Evolutionary conservation across 2,329 filamentous ascomycete species (phyloP), one percentile per base, ranked within the genome.

Genomic region (Lecanicillium sp.): DNA sequence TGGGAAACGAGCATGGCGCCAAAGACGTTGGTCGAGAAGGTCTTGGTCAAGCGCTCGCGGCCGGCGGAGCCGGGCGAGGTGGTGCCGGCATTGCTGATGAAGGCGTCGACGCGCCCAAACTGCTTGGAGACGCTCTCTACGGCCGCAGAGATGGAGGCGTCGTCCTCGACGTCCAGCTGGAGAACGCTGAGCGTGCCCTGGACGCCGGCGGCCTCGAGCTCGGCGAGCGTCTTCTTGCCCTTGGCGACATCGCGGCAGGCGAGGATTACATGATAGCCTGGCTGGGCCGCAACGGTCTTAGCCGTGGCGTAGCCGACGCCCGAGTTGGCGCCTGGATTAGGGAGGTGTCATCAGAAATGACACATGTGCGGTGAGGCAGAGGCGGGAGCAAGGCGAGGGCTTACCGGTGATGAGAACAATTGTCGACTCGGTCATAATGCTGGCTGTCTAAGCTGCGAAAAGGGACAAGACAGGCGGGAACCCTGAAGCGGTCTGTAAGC

Each of bases 21-120:
- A 30, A 48, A 40, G 12, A 39, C 23, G 17, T 48, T 48, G 9
- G 44, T 48, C 24, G 37, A 35, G 35, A 48, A 48, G 2, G 44
- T 48, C 8, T 35, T 41, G n/a, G 27, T 35, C 24, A 48, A 40
- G 35, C 39, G 39, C 6, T n/a, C 26, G 6, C n/a, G 35, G 24
- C 39, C 14, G 17, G 39, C 27, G 10, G 44, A 36, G 12, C 44
- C 44, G 9, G 15, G 14, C 10, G 44, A 36, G 1, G 35, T 24
- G 23, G 66, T 67, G 5, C 67, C 70, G 0, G 69, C 67, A 52
- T 70, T 73, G 49, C 65, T 67, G 42, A 73, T 55, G 1, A 72
- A 48, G 19, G 71, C 59, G 44, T 72, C 69, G 3, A 71, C 54
- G 3, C 56, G 56, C 2, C 64, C 62, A 52, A 64, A 68, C 42